These are phyloP conservation scores for Stephanocyclus meneghinianus DNA, from an alignment of 352 stramenopile genomes.

Conservation along the genomic window DNA sequence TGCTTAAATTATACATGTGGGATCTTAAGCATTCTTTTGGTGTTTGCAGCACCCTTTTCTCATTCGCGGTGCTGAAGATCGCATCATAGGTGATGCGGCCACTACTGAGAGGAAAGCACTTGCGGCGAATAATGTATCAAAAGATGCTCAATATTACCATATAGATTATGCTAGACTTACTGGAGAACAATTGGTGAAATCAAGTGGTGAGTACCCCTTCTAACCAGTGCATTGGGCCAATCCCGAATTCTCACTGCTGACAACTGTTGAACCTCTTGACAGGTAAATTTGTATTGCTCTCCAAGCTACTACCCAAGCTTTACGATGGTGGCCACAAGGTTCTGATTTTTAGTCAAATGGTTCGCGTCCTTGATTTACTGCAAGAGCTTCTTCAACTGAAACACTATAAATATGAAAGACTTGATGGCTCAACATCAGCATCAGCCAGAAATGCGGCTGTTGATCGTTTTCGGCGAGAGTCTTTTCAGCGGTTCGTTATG, in stretches of 20 bases:
- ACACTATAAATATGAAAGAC: constrained; percentile 92
- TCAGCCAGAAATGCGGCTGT: constrained; percentile 92
- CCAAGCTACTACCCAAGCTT: constrained; percentile 93
- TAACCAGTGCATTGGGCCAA: background rate
- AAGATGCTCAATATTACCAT: constrained; percentile 34
- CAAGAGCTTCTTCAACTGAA: constrained; percentile 90
- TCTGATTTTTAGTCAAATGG: constrained; percentile 99
- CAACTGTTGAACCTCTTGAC: constrained; percentile 41
- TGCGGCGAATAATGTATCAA: constrained; percentile 19
- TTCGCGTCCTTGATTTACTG: constrained; percentile 93
- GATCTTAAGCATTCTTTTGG: background rate
- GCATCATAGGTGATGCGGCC: constrained; percentile 79
- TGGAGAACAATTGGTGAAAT: constrained; percentile 81
- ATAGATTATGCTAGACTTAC: constrained; percentile 77
- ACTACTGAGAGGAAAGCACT: constrained; percentile 43
- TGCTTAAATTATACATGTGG: too few species aligned
- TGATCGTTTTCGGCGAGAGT: constrained; percentile 96
- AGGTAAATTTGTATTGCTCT: constrained; percentile 96
- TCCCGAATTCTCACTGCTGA: background rate
- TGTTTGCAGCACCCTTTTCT: constrained; percentile 91
- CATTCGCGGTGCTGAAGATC: constrained; percentile 95
- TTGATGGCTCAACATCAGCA: constrained; percentile 94
- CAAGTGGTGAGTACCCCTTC: background rate
- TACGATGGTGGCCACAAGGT: constrained; percentile 94
- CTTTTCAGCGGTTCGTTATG: constrained; percentile 98